A percentile compares a stretch with the other conserved stretches of the same genome.
Conservation (phyloP, 306 rosid genomes). For the Pterocarpus santalinus region DNA sequence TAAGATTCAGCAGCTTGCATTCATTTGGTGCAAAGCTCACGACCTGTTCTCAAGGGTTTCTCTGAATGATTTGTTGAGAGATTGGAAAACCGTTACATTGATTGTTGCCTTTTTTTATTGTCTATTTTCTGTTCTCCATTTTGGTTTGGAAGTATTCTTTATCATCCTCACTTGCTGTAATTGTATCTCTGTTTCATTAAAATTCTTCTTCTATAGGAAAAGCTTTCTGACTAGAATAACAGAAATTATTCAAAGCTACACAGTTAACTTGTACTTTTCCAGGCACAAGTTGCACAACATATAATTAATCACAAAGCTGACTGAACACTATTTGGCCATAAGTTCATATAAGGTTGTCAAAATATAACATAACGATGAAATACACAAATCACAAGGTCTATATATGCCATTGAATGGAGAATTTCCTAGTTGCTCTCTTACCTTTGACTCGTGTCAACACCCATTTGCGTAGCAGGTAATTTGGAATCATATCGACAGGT, state of each 20-base stretch:
- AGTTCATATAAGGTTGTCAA: conserved; percentile 17
- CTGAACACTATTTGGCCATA: conserved; percentile 13
- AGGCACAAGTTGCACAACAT: conserved; percentile 32
- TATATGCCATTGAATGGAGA: conserved; percentile 14
- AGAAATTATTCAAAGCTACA: not conserved
- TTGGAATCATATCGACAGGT: conserved; percentile 75
- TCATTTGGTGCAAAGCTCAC: not conserved
- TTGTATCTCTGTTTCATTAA: not conserved
- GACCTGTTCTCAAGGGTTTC: not conserved
- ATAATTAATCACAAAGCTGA: conserved; percentile 26
- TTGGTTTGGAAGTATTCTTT: not conserved
- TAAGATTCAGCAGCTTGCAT: not conserved
- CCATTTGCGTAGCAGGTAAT: conserved; percentile 62
- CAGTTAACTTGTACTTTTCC: conserved; percentile 15
- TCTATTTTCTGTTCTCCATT: not conserved
- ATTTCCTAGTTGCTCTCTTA: conserved; percentile 40
- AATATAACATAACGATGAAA: conserved; percentile 33
- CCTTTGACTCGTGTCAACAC: conserved; percentile 37
- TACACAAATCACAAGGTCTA: not conserved
- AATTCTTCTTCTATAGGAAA: not conserved
- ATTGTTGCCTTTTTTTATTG: not conserved
- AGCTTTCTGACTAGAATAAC: not conserved
- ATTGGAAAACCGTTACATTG: not conserved
- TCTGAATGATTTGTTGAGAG: not conserved
- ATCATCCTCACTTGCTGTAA: not conserved